Evolutionary conservation across 345 rosid species (phyloP).

Genomic region (Hypericum perforatum): DNA sequence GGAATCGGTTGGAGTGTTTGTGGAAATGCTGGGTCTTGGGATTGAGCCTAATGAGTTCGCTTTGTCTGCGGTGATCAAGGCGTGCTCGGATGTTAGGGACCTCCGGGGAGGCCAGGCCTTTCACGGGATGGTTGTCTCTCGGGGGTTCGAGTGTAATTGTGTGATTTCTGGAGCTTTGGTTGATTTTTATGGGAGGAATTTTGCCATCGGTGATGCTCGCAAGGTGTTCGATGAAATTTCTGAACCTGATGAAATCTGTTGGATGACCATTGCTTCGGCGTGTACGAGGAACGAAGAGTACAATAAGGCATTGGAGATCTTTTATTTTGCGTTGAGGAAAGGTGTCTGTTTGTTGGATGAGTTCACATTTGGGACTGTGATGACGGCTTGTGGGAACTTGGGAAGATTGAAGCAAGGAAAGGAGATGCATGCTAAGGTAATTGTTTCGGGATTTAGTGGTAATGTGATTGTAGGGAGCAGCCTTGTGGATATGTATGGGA

Average conservation of each 20-base stretch:
- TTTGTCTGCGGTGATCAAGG: constrained; percentile 63
- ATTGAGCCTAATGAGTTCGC: constrained; percentile 70
- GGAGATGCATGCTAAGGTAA: constrained; percentile 60
- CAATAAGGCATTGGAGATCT: constrained; percentile 41
- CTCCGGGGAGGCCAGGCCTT: constrained; percentile 46
- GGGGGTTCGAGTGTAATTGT: constrained; percentile 46
- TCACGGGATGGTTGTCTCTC: constrained; percentile 51
- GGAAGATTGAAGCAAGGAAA: constrained; percentile 63
- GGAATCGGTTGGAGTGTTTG: constrained; percentile 46
- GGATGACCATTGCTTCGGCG: constrained; percentile 67
- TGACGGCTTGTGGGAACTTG: constrained; percentile 78
- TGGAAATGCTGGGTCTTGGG: constrained; percentile 53
- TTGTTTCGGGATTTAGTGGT: constrained; percentile 38
- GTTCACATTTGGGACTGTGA: constrained; percentile 60
- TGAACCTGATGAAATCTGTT: constrained; percentile 67
- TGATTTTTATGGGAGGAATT: constrained; percentile 57
- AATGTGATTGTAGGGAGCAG: constrained; percentile 71
- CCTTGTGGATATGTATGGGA: constrained; percentile 90
- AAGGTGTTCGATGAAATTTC: constrained; percentile 63
- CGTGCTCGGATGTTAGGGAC: constrained; percentile 55
- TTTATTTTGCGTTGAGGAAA: constrained; percentile 44
- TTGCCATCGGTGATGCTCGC: constrained; percentile 34
- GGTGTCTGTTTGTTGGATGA: constrained; percentile 46
- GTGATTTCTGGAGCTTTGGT: constrained; percentile 61
- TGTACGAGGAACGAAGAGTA: constrained; percentile 54